Conservation (phyloP, 768 basidiomycete species). For the Mycena sanguinolenta region DNA sequence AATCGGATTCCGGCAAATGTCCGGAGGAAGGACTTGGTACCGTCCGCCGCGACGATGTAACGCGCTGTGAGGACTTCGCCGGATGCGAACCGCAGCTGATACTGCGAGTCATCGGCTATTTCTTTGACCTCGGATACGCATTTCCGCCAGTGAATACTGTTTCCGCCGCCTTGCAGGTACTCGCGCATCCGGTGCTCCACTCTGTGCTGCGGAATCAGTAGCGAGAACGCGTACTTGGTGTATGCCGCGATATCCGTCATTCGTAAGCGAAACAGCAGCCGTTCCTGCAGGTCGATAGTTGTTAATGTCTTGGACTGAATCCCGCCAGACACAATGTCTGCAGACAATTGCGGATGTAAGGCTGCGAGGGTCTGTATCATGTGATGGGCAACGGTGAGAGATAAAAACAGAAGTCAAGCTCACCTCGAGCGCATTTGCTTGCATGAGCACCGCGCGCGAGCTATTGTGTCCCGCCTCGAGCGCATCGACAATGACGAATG, state of each 20-base stretch:
- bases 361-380: slow-evolving; percentile 9
- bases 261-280: slow-evolving; percentile 48
- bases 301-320: slow-evolving; percentile 49
- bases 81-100: slow-evolving; percentile 51
- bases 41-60: slow-evolving; percentile 62
- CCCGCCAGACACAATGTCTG: slow-evolving; percentile 10
- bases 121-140: slow-evolving; percentile 48
- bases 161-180: slow-evolving; percentile 44
- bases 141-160: slow-evolving; percentile 47
- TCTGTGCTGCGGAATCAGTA: slow-evolving; percentile 53
- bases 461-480: slow-evolving; percentile 46
- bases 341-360: slow-evolving; percentile 8
- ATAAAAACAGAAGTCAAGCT: slow-evolving; percentile 12
- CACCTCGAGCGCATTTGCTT: slow-evolving; percentile 63
- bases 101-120: slow-evolving; percentile 41
- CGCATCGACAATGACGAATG: slow-evolving; percentile 56
- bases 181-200: slow-evolving; percentile 54
- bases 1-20: slow-evolving; percentile 30
- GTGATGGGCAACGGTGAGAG: slow-evolving; percentile 5
- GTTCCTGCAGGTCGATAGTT: slow-evolving; percentile 50
- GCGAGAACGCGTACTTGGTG: slow-evolving; percentile 53
- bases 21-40: slow-evolving; percentile 49
- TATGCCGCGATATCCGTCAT: slow-evolving; percentile 35
- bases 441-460: slow-evolving; percentile 58
- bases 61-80: slow-evolving; percentile 53